Conservation (phyloP, 257 asterid genomes). For the Solanum chmielewskii region DNA sequence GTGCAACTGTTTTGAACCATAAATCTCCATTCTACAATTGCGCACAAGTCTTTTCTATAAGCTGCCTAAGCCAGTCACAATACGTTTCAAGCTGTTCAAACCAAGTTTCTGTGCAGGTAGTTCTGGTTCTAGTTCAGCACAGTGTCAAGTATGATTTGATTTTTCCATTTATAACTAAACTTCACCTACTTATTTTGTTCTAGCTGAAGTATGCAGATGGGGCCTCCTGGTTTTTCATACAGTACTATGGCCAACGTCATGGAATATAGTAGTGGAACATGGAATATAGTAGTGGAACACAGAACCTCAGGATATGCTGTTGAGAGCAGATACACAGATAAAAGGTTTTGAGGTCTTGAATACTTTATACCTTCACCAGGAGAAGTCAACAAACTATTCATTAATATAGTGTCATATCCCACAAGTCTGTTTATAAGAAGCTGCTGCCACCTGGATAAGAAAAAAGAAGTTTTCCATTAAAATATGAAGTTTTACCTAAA, state of each 20-base stretch:
- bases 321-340: not conserved
- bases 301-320: not conserved
- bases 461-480: conserved; percentile 4
- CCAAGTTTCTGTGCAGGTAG: not conserved
- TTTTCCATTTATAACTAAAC: not conserved
- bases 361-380: conserved; percentile 76
- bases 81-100: not conserved
- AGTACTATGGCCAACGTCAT: not conserved
- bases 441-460: conserved; percentile 85
- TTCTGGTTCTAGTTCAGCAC: not conserved
- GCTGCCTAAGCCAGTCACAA: not conserved
- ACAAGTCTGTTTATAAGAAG: conserved; percentile 92
- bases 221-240: not conserved
- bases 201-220: not conserved
- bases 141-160: not conserved
- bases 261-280: not conserved
- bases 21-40: not conserved
- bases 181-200: not conserved
- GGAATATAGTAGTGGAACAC: not conserved
- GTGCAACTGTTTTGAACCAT: not conserved
- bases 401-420: conserved; percentile 93
- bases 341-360: conserved; percentile 1
- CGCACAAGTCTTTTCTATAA: not conserved
- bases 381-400: conserved; percentile 87
- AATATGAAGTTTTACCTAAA: not conserved